Evolutionary conservation across 73 alveolate genomes (phyloP).

Genomic region (Tetrahymena borealis): DNA sequence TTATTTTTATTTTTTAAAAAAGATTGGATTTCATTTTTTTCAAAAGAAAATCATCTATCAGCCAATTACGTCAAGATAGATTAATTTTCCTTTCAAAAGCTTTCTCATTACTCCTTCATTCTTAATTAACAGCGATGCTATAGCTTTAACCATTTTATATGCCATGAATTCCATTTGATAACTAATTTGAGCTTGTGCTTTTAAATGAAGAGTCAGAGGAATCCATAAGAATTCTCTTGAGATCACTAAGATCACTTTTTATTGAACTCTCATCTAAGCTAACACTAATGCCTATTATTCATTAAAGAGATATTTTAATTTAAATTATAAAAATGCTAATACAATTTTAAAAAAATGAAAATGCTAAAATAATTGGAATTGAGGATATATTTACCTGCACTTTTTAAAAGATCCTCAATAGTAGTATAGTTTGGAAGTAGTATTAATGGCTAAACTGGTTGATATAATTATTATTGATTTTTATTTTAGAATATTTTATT

Average conservation of each 20-base stretch:
- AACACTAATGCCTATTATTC: neutral
- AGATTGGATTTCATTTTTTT: neutral
- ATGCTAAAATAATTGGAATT: too few relatives aligned
- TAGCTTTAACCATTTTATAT: neutral
- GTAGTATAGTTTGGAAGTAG: neutral
- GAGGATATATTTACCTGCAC: neutral
- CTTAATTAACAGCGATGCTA: neutral
- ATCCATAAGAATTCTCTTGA: neutral
- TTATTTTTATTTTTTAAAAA: neutral
- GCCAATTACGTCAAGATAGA: neutral
- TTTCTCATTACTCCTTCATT: neutral
- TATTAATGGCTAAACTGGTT: neutral
- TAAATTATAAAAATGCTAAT: too few relatives aligned
- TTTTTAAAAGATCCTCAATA: neutral
- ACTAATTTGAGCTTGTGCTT: neutral
- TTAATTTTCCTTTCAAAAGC: too few relatives aligned
- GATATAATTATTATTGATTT: neutral
- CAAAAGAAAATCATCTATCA: neutral
- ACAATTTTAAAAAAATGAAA: too few relatives aligned
- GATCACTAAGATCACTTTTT: neutral
- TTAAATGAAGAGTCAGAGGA: neutral
- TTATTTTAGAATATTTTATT: neutral
- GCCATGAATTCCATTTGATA: neutral
- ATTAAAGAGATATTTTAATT: too few relatives aligned
- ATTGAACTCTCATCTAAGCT: neutral